These are phyloP conservation scores for Middelhovenomyces tepae DNA, from an alignment of 805 yeast genomes.

Conservation along the genomic window DNA sequence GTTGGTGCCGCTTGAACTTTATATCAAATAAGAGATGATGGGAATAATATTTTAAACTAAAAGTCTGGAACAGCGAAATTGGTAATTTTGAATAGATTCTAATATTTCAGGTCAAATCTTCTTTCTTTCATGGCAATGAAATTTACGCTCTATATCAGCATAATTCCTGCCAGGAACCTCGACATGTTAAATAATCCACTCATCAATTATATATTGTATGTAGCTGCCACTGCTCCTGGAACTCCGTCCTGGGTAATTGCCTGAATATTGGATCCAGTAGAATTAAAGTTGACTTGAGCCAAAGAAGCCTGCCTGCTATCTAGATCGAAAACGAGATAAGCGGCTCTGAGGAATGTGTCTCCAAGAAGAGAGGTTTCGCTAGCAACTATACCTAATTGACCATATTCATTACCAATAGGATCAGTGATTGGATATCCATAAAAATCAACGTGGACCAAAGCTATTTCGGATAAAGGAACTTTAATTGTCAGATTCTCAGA, in stretches of 20 bases:
- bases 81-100: no score
- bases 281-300: conserved; percentile 33
- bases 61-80: no score
- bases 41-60: no score
- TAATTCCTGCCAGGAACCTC: no score
- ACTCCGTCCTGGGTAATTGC: conserved; percentile 18
- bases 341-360: conserved; percentile 51
- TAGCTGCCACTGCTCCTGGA: no score
- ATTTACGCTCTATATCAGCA: no score
- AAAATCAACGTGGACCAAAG: conserved; percentile 6
- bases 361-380: conserved; percentile 42
- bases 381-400: conserved; percentile 3
- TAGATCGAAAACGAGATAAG: conserved; percentile 55
- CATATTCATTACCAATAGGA: conserved; percentile 1
- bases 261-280: conserved; percentile 17
- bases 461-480: conserved; percentile 2
- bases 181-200: no score
- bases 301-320: conserved; percentile 45
- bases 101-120: no score
- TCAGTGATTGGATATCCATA: not conserved
- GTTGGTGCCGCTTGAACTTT: no score
- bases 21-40: no score
- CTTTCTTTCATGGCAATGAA: no score
- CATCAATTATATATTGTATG: no score
- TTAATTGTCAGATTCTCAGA: conserved; percentile 1